phyloP scores from a whole-genome alignment of 2,329 filamentous ascomycete genomes.

The Curvularia spicifera region DNA sequence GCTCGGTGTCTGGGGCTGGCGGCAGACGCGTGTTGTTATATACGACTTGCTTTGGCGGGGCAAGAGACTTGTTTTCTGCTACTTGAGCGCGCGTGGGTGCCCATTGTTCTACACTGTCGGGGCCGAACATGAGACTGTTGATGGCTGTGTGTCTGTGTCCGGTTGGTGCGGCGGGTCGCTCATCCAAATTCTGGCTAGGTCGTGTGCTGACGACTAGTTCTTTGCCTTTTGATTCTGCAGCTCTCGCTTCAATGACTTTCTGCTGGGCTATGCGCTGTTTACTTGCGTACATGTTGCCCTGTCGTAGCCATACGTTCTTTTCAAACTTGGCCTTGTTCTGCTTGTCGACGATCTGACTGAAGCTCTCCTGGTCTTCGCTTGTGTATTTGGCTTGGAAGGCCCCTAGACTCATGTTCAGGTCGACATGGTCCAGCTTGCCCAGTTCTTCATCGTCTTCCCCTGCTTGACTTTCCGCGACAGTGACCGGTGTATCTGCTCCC shows the following conservation, averaged over 20 bases:
- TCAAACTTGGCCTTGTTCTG: conserved; percentile 85
- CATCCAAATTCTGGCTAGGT: conserved; percentile 65
- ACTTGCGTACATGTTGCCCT: conserved; percentile 78
- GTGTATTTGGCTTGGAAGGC: conserved; percentile 93
- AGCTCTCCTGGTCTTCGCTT: conserved; percentile 96
- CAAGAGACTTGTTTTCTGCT: conserved; percentile 73
- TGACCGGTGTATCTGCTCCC: conserved; percentile 73
- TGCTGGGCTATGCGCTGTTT: conserved; percentile 68
- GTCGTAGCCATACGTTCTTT: conserved; percentile 89
- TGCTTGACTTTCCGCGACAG: conserved; percentile 54
- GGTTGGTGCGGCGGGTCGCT: conserved; percentile 78
- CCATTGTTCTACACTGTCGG: conserved; percentile 66
- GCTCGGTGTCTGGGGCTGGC: conserved; percentile 24
- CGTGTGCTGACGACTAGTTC: conserved; percentile 59
- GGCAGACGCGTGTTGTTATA: conserved; percentile 86
- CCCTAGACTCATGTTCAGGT: conserved; percentile 80
- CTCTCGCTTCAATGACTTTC: conserved; percentile 72
- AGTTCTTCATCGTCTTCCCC: conserved; percentile 39
- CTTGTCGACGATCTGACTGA: conserved; percentile 88
- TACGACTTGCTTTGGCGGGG: conserved; percentile 75
- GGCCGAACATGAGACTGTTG: conserved; percentile 87
- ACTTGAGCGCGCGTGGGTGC: conserved; percentile 67
- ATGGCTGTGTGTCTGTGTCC: conserved; percentile 72
- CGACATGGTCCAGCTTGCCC: conserved; percentile 60
- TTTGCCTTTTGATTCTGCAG: conserved; percentile 49